Conservation (phyloP, 108 stramenopile species). For the Skeletonema marinoi region DNA sequence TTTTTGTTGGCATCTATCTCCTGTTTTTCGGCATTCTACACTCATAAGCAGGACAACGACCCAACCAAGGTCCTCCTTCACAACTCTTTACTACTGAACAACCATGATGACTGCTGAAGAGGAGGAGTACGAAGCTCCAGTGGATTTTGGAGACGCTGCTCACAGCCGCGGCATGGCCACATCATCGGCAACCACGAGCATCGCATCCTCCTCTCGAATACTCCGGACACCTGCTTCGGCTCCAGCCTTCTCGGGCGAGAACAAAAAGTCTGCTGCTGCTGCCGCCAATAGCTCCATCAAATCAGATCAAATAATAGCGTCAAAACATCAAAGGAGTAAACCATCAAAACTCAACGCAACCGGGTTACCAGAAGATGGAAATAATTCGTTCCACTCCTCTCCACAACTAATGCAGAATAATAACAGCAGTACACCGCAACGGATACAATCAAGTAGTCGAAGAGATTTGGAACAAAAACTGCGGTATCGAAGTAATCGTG, state of each 20-base stretch:
- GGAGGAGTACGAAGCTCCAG: constrained; percentile 18
- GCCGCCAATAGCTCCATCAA: not conserved
- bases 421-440: constrained; percentile 8
- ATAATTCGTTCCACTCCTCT: constrained; percentile 19
- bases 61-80: too few species aligned
- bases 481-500: constrained; percentile 5
- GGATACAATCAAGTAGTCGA: not conserved
- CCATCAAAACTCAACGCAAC: not conserved
- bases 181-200: constrained; percentile 1
- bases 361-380: not conserved
- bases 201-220: constrained; percentile 25
- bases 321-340: not conserved
- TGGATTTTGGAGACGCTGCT: constrained; percentile 1
- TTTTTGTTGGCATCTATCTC: too few species aligned
- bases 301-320: not conserved
- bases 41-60: too few species aligned
- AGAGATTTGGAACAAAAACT: constrained; percentile 22
- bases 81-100: not conserved
- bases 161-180: not conserved
- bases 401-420: not conserved
- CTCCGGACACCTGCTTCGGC: constrained; percentile 19
- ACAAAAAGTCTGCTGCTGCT: not conserved
- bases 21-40: too few species aligned
- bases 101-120: not conserved
- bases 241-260: not conserved